Conservation (phyloP, 2,329 filamentous ascomycete species). For the Berkeleyomyces basicola region DNA sequence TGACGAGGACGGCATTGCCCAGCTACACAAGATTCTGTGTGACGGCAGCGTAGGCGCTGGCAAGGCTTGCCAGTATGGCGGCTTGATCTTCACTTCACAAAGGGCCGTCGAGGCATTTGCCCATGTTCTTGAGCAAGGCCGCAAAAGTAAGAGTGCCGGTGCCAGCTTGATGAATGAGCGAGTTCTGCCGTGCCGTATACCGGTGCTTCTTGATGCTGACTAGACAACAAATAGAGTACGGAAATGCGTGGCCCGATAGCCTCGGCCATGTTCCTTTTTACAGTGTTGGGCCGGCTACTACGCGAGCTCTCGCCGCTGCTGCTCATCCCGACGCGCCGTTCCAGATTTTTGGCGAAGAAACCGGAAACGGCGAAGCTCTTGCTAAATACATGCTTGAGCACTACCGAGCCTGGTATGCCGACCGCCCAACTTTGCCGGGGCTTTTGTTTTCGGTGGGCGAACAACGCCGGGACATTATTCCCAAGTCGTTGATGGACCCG, state of each 20-base stretch:
- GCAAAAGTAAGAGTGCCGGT: neutral
- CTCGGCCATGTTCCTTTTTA: constrained; percentile 44
- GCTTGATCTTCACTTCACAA: constrained; percentile 73
- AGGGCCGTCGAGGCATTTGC: constrained; percentile 66
- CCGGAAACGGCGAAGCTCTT: constrained; percentile 70
- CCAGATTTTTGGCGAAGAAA: constrained; percentile 60
- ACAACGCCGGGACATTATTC: constrained; percentile 77
- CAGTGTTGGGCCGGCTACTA: constrained; percentile 67
- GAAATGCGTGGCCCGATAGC: neutral
- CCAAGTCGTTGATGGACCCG: constrained; percentile 52
- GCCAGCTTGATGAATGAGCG: no score
- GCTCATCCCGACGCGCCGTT: constrained; percentile 22
- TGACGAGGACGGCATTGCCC: constrained; percentile 38
- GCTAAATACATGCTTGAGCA: constrained; percentile 64
- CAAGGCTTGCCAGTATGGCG: constrained; percentile 38
- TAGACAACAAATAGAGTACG: constrained; percentile 2
- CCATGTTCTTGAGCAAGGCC: constrained; percentile 30
- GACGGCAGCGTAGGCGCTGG: constrained; percentile 24
- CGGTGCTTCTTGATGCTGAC: neutral
- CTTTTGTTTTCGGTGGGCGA: constrained; percentile 84
- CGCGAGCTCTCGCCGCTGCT: constrained; percentile 42
- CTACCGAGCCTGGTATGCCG: constrained; percentile 41
- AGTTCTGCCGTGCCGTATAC: neutral
- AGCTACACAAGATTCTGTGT: constrained; percentile 34
- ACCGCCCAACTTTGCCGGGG: constrained; percentile 34